Evolutionary conservation across 768 basidiomycete species (phyloP), one percentile per base, ranked within the genome.

Genomic region (Leucocoprinus leucothites): DNA sequence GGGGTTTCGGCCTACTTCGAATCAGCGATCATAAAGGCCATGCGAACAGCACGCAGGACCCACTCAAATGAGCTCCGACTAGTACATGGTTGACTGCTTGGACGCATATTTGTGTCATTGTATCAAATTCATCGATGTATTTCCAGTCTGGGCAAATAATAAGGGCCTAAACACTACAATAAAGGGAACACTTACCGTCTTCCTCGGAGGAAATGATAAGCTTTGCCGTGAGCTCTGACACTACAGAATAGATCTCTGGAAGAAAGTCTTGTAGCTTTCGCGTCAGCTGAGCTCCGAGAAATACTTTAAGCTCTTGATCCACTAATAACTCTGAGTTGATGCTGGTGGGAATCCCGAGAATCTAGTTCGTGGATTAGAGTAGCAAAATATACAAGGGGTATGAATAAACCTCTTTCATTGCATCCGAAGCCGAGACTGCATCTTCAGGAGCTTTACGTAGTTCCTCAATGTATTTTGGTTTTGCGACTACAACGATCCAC

Each of bases 401-500:
- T 53, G 24, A 6, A 38, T 71, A 21, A 47, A 74, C 81, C 9
- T 78, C 71, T 4, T 60, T 61, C 0, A 57, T 31, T 0, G 67
- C 68, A 31, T 66, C 70, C 0, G 24, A 1, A 16, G 72, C 63
- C 6, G 76, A 78, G 16, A 80, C 58, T 3, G 60, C 59, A 24
- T 71, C 69, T 19, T 78, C 75, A 0, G 73, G 60, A 3, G 73
- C 71, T 47, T 66, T 74, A 14, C 66, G 61, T 16, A 80, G 18
- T 44, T 81, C 78, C 9, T 78, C 71, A 42, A 77, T 61, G 3
- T 69, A 57, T 21, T 64, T 55, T 0, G 58, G 62, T 9, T 63
- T 64, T 13, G 63, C 62, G 0, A 75, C 44, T n/a, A 82, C 44
- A 35, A 81, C 70, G 0, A 64, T 53, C 81, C 80, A 82, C 8